phyloP scores from a whole-genome alignment of 164 flowering plant genomes.

The Vitis labrusca region DNA sequence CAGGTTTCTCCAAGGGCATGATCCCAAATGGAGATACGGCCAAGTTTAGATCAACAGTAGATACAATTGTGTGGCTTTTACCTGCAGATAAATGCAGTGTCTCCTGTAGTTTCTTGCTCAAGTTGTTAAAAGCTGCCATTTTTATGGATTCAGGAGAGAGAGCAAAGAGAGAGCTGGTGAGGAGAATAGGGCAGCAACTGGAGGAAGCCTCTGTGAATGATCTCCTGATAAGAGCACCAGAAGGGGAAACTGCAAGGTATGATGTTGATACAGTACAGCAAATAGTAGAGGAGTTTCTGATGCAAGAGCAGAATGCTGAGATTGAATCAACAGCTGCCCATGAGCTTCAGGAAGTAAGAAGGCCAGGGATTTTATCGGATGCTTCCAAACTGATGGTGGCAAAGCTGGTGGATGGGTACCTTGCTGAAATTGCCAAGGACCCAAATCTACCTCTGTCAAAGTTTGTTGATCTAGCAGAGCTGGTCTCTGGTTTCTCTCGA shows the following conservation, averaged over 20 bases:
- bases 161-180: slow-evolving; percentile 53
- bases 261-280: slow-evolving; percentile 63
- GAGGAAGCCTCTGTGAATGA: slow-evolving; percentile 82
- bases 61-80: slow-evolving; percentile 66
- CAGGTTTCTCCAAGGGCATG: slow-evolving; percentile 61
- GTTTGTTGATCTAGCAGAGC: slow-evolving; percentile 68
- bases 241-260: slow-evolving; percentile 49
- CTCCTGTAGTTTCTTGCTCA: slow-evolving; percentile 73
- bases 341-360: slow-evolving; percentile 50
- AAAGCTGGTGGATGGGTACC: slow-evolving; percentile 83
- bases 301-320: slow-evolving; percentile 48
- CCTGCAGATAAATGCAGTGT: slow-evolving; percentile 72
- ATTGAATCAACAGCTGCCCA: slow-evolving; percentile 28
- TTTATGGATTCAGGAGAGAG: slow-evolving; percentile 51
- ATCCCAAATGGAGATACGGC: slow-evolving; percentile 38
- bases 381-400: slow-evolving; percentile 86
- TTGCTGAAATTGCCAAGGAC: slow-evolving; percentile 80
- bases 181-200: slow-evolving; percentile 72
- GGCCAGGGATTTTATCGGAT: slow-evolving; percentile 58
- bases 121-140: slow-evolving; percentile 71
- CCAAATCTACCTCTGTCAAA: slow-evolving; percentile 61
- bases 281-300: slow-evolving; percentile 67
- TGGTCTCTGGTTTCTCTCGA: slow-evolving; percentile 55
- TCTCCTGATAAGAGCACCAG: slow-evolving; percentile 58
- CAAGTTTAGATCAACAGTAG: slow-evolving; percentile 46